Evolutionary conservation across 495 filamentous ascomycete species (phyloP), one percentile per base, ranked within the genome.

Genomic region (Daldinia caldariorum): DNA sequence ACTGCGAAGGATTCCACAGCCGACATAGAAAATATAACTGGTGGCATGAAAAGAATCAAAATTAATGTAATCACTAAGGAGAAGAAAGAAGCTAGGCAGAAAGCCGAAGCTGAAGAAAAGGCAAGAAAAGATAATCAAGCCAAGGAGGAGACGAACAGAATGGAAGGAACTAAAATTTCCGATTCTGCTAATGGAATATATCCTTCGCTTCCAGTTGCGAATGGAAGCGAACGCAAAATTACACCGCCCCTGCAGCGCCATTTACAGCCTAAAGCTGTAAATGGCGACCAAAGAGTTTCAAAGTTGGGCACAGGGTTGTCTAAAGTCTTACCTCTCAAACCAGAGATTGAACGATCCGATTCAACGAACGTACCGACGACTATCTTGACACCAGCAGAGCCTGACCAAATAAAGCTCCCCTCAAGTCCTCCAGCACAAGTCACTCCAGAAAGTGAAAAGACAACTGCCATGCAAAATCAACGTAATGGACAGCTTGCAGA

Each of bases 1-100:
- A 7, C 68, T 16, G 26, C 65, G 32, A 62, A 55, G 41, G 51
- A 59, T 64, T 77, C 63, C 56, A 49, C 56, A 32, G 69, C 79
- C 63, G 63, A 83, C 78, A 75, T 94, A 20, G 90, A 94, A 55
- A 81, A 78, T 20, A 79, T 95, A 34, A 84, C 90, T 0, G 81
- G 84, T n/a, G 87, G 87, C 12, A 84, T 94, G 77, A 89, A 89
- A 71, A 91, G 88, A 69, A 89, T 96, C 69, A 94, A 90, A 71
- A 82, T 96, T 53, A 92, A 89, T 47, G 82, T 94, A 43, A 83
- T 91, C 0, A 87, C 90, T 0, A 87, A 89, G 26, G 88, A 92
- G 62, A 89, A 92, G 73, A 85, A 89, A 60, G 90, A 91, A 37
- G 86, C 85, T 6, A 76, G 78, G 4, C 74, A 82, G 39, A 78